phyloP scores from a whole-genome alignment of 768 basidiomycete genomes.

The Rubroboletus pulcherrimus region DNA sequence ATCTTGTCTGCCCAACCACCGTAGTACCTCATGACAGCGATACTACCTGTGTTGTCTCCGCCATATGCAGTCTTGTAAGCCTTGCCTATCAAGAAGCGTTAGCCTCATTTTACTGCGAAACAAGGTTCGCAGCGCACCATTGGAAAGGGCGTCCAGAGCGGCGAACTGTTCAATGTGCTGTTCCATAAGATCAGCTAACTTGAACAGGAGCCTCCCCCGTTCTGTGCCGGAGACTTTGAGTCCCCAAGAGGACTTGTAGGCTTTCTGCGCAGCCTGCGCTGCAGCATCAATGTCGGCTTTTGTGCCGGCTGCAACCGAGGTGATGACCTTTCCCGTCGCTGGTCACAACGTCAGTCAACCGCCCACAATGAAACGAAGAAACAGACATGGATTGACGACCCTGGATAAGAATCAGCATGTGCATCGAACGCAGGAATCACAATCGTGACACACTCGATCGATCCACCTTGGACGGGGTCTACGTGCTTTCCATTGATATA shows the following conservation, averaged over 20 bases:
- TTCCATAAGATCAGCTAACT: conserved; percentile 9
- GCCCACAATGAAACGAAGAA: not conserved
- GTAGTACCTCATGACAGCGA: conserved; percentile 6
- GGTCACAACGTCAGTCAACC: conserved; percentile 19
- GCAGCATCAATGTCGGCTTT: conserved; percentile 8
- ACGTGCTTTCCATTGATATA: conserved; percentile 59
- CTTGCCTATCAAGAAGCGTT: not conserved
- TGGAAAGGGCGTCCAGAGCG: conserved; percentile 5
- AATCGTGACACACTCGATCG: conserved; percentile 53
- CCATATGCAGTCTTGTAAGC: conserved; percentile 1
- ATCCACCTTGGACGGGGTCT: conserved; percentile 47
- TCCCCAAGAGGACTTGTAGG: conserved; percentile 7
- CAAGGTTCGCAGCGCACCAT: not conserved
- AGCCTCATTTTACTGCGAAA: not conserved
- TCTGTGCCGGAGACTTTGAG: conserved; percentile 3
- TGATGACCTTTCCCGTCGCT: conserved; percentile 10
- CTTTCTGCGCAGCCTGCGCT: conserved; percentile 1
- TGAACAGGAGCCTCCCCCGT: conserved; percentile 5
- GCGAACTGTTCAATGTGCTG: conserved; percentile 5
- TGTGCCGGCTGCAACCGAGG: conserved; percentile 7
- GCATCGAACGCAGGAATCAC: not conserved
- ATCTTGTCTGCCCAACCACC: conserved; percentile 14
- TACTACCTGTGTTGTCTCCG: not conserved
- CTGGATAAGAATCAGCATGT: conserved; percentile 29
- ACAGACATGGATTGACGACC: conserved; percentile 51